These are phyloP conservation scores for Talaromyces rugulosus DNA, from an alignment of 2,329 filamentous ascomycete species.

Conservation along the genomic window DNA sequence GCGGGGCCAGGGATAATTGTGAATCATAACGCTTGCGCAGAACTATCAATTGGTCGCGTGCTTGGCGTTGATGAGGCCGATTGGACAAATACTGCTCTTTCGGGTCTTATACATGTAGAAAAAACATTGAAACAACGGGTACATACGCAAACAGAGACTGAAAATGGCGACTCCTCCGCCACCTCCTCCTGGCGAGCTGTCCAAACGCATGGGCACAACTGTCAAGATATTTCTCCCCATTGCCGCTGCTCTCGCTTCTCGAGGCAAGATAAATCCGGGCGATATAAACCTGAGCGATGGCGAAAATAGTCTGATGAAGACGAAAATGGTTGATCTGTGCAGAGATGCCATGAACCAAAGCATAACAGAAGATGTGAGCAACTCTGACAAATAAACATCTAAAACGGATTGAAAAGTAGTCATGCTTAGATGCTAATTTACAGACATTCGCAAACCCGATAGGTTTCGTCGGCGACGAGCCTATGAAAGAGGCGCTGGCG, in stretches of 20 bases:
- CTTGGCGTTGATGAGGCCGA: not conserved
- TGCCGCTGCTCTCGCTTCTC: not conserved
- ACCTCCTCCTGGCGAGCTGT: not conserved
- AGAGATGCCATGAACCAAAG: not conserved
- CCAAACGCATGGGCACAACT: not conserved
- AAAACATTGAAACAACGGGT: not conserved
- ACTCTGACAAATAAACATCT: not conserved
- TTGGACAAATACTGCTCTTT: too few species aligned
- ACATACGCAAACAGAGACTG: not conserved
- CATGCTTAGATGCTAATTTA: not conserved
- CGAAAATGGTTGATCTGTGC: not conserved
- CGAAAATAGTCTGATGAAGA: not conserved
- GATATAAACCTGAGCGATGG: not conserved
- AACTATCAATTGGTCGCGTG: too few species aligned
- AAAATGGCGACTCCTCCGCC: not conserved
- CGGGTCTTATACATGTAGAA: not conserved
- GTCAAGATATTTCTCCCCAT: not conserved
- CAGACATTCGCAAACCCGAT: slow-evolving; percentile 6
- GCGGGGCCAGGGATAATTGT: not conserved
- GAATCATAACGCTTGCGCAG: too few species aligned
- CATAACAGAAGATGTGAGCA: not conserved
- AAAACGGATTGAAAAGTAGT: not conserved
- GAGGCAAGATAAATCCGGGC: not conserved
- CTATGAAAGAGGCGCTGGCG: slow-evolving; percentile 6
- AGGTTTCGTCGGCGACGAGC: not conserved